A percentile compares a stretch with the other conserved stretches of the same genome.
Conservation (phyloP, 306 rosid genomes). For the Cicer judaicum region DNA sequence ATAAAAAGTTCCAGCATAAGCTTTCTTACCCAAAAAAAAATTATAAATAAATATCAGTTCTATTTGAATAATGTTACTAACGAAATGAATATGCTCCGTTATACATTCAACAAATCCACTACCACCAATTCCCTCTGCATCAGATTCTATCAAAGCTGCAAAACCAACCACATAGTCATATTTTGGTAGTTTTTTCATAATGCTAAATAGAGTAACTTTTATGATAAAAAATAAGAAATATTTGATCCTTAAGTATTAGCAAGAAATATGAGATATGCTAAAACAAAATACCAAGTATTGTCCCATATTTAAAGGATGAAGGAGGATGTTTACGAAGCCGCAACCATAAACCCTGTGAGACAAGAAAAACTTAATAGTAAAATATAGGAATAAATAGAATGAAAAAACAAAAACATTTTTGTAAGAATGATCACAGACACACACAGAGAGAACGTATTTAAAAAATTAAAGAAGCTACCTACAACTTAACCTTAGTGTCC, state of each 20-base stretch:
- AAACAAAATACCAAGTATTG: slow-evolving; percentile 77
- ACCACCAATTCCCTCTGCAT: slow-evolving; percentile 99
- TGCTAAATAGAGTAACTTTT: slow-evolving; percentile 38
- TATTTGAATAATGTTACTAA: slow-evolving; percentile 55
- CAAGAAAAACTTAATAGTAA: slow-evolving; percentile 37
- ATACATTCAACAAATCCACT: slow-evolving; percentile 98
- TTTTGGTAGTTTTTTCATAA: slow-evolving; percentile 32
- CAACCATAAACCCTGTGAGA: slow-evolving; percentile 87
- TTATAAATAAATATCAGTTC: slow-evolving; percentile 12
- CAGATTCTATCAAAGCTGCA: slow-evolving; percentile 99
- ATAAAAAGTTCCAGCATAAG: slow-evolving; percentile 46
- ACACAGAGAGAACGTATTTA: slow-evolving; percentile 9
- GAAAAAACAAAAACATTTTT: slow-evolving; percentile 17
- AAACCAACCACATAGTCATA: slow-evolving; percentile 47
- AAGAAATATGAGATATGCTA: slow-evolving; percentile 43
- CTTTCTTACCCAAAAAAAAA: slow-evolving; percentile 33
- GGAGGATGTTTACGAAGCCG: slow-evolving; percentile 96
- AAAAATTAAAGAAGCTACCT: slow-evolving; percentile 60
- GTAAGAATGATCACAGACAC: background rate
- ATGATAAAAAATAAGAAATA: slow-evolving; percentile 37
- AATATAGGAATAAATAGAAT: background rate
- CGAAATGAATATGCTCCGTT: slow-evolving; percentile 94
- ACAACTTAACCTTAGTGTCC: slow-evolving; percentile 96
- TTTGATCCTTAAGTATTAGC: slow-evolving; percentile 10
- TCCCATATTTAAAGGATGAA: slow-evolving; percentile 98